These are phyloP conservation scores for Bimuria novae-zelandiae DNA, from an alignment of 2,329 filamentous ascomycete genomes.

Conservation along the genomic window DNA sequence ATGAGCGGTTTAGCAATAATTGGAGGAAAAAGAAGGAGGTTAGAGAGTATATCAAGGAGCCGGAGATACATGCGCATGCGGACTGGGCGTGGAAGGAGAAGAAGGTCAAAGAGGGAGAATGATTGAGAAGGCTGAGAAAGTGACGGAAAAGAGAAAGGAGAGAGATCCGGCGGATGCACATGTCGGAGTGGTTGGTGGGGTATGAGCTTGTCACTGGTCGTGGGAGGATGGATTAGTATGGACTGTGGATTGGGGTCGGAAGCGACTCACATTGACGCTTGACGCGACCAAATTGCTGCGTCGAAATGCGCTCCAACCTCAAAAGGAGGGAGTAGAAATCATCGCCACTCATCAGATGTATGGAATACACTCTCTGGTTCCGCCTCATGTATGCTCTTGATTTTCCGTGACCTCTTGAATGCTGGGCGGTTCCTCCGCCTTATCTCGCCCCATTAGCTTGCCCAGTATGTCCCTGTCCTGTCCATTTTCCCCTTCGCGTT, in stretches of 20 bases:
- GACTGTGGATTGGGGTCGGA: neutral
- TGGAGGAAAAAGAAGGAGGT: slow-evolving; percentile 57
- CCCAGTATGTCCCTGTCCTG: slow-evolving; percentile 40
- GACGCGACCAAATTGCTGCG: neutral
- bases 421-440: slow-evolving; percentile 19
- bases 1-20: slow-evolving; percentile 60
- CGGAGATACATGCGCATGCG: slow-evolving; percentile 54
- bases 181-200: neutral
- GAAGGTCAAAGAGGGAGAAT: neutral
- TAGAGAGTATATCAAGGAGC: slow-evolving; percentile 58
- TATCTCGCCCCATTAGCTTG: slow-evolving; percentile 44
- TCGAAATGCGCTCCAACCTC: too few species aligned
- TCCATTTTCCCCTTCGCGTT: slow-evolving; percentile 8
- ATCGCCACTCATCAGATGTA: neutral
- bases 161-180: neutral
- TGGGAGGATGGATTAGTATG: neutral
- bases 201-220: neutral
- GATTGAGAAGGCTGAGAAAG: neutral
- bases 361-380: neutral
- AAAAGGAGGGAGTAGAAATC: neutral
- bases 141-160: neutral
- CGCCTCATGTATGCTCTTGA: neutral
- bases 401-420: slow-evolving; percentile 39
- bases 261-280: neutral
- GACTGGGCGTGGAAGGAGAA: slow-evolving; percentile 53